Evolutionary conservation across 2,329 filamentous ascomycete species (phyloP).

Genomic region (Penicillium sp.): DNA sequence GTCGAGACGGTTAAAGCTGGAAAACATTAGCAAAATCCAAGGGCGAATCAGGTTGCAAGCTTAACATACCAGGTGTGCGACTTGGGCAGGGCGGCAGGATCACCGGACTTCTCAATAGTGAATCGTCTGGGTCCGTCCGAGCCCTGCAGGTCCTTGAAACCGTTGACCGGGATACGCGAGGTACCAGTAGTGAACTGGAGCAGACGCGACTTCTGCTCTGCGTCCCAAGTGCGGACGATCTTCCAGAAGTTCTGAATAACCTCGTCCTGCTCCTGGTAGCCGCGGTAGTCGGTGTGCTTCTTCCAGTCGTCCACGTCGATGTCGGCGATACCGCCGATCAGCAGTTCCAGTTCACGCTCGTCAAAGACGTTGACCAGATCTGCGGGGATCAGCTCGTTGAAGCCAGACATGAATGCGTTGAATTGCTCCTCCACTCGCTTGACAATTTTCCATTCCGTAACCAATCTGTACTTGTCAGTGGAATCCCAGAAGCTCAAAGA

Average conservation of each 20-base stretch:
- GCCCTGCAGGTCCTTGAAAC: slow-evolving; percentile 98
- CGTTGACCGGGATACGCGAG: slow-evolving; percentile 96
- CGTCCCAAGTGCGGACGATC: slow-evolving; percentile 91
- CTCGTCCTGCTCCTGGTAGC: slow-evolving; percentile 96
- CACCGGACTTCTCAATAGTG: slow-evolving; percentile 97
- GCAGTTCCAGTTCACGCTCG: slow-evolving; percentile 91
- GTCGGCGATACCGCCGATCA: slow-evolving; percentile 99
- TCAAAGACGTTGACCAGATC: slow-evolving; percentile 99
- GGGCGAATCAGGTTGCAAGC: background rate
- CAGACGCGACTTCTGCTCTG: slow-evolving; percentile 95
- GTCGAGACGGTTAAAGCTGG: slow-evolving; percentile 94
- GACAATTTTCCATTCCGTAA: slow-evolving; percentile 99
- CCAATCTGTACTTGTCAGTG: slow-evolving; percentile 60
- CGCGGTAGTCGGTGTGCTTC: slow-evolving; percentile 99
- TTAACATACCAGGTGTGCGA: slow-evolving; percentile 89
- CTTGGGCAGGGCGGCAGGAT: slow-evolving; percentile 88
- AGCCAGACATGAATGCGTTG: slow-evolving; percentile 94
- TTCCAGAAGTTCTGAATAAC: slow-evolving; percentile 99
- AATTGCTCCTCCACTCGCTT: slow-evolving; percentile 99
- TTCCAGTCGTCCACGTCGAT: slow-evolving; percentile 99
- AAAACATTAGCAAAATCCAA: slow-evolving; percentile 25
- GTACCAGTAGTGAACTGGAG: slow-evolving; percentile 98
- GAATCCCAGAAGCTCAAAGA: background rate
- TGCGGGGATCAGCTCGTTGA: slow-evolving; percentile 95
- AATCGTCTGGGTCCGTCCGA: slow-evolving; percentile 94